phyloP scores from a whole-genome alignment of 257 asterid genomes.

The Solanum dulcamara region DNA sequence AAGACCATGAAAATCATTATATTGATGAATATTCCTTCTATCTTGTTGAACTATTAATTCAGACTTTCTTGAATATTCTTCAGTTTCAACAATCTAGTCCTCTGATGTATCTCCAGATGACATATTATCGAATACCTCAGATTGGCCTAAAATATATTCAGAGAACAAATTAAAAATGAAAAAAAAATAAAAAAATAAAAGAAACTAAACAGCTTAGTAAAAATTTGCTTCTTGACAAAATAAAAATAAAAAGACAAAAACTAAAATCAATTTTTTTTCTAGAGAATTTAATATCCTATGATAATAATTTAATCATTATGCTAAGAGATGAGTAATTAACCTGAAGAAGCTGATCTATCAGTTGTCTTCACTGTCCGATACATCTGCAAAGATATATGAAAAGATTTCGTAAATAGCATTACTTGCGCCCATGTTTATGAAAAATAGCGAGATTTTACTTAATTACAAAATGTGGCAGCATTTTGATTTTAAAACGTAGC shows the following conservation, averaged over 20 bases:
- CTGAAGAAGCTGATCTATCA: constrained; percentile 62
- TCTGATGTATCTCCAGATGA: constrained; percentile 74
- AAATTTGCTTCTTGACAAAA: background rate
- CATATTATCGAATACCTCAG: constrained; percentile 50
- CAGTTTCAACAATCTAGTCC: constrained; percentile 47
- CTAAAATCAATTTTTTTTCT: background rate
- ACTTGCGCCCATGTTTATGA: background rate
- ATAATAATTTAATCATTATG: background rate
- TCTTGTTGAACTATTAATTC: constrained; percentile 33
- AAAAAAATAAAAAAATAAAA: background rate
- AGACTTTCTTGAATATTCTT: constrained; percentile 28
- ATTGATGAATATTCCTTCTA: constrained; percentile 15
- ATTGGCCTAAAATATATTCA: constrained; percentile 28
- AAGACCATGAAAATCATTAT: constrained; percentile 19
- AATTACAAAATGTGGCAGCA: background rate
- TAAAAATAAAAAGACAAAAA: background rate
- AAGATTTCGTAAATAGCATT: background rate
- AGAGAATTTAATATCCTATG: background rate
- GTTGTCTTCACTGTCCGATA: constrained; percentile 89
- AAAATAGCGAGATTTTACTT: background rate
- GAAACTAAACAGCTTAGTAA: no score
- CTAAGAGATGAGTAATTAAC: constrained; percentile 9
- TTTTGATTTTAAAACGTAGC: background rate
- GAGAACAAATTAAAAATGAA: background rate
- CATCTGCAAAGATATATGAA: constrained; percentile 43